A percentile compares a stretch with the other conserved stretches of the same genome.
phyloP scores from a whole-genome alignment of 2,329 filamentous ascomycete genomes.

The Tolypocladium tundrense region DNA sequence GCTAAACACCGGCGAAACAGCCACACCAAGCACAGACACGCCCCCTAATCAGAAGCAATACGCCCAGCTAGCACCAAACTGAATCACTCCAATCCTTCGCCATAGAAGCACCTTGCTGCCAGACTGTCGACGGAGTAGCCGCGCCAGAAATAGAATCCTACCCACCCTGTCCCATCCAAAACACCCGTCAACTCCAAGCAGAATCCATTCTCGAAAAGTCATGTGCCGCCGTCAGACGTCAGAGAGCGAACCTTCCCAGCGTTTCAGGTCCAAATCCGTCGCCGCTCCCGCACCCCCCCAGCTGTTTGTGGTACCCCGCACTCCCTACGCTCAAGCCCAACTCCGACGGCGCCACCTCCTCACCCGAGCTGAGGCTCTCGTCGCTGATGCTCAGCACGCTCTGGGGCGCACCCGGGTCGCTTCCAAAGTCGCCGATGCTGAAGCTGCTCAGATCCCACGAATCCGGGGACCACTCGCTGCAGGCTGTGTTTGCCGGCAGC shows the following conservation, averaged over 20 bases:
- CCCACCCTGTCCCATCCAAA: background rate
- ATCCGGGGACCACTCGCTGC: conserved; percentile 44
- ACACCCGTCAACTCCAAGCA: background rate
- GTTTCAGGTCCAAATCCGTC: conserved; percentile 4
- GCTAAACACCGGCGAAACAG: background rate
- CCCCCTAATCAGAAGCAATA: background rate
- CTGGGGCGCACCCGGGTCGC: conserved; percentile 32
- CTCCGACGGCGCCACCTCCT: conserved; percentile 38
- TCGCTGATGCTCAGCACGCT: conserved; percentile 48
- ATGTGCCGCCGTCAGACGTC: background rate
- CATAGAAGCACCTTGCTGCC: background rate
- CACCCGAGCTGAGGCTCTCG: conserved; percentile 45
- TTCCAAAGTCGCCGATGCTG: conserved; percentile 37
- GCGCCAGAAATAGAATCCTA: background rate
- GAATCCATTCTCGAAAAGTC: no score
- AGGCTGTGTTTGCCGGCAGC: conserved; percentile 26
- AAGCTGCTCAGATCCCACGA: conserved; percentile 44
- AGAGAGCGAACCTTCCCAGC: conserved; percentile 6
- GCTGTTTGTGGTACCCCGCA: conserved; percentile 20
- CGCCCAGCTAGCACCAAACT: background rate
- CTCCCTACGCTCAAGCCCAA: conserved; percentile 32
- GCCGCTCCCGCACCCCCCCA: conserved; percentile 2
- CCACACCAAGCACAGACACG: background rate
- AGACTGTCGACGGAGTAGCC: background rate
- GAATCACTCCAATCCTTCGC: background rate